Conservation (phyloP, 2,329 filamentous ascomycete genomes). For the Neopestalotiopsis clavispora region DNA sequence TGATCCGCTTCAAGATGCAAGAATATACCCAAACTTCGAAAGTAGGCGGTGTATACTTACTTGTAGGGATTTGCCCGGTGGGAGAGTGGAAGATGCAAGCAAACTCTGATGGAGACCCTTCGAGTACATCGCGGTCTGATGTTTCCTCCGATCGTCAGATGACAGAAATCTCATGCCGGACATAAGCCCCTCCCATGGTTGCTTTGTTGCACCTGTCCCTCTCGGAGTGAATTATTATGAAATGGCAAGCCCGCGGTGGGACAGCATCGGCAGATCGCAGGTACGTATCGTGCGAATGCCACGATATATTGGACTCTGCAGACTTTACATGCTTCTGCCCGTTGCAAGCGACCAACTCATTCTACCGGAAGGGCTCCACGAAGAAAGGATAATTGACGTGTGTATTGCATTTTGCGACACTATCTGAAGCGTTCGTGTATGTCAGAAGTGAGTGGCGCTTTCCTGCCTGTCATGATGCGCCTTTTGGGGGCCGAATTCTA, state of each 20-base stretch:
- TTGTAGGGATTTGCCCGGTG: background rate
- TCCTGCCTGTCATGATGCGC: background rate
- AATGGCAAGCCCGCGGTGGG: background rate
- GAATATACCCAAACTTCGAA: background rate
- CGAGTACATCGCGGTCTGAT: background rate
- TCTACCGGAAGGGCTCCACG: background rate
- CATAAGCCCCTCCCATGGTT: background rate
- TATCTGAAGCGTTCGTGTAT: background rate
- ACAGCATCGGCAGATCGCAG: slow-evolving; percentile 15
- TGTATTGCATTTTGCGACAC: background rate
- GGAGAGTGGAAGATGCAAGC: background rate
- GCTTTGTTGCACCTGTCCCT: background rate
- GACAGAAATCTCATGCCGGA: slow-evolving; percentile 10
- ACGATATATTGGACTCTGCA: slow-evolving; percentile 9
- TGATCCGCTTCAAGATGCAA: background rate
- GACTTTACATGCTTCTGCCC: slow-evolving; percentile 1
- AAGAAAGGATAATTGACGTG: background rate
- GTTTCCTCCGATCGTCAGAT: slow-evolving; percentile 9
- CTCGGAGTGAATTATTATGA: background rate
- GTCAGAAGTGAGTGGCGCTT: background rate
- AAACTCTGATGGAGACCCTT: background rate
- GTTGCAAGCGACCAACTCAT: background rate
- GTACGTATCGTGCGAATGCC: background rate
- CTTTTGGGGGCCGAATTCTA: background rate
- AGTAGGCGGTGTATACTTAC: background rate